Percentiles rank a stretch among this genome's conserved stretches.
phyloP scores from a whole-genome alignment of 176 grass and related monocot genomes.

The Ananas comosus region DNA sequence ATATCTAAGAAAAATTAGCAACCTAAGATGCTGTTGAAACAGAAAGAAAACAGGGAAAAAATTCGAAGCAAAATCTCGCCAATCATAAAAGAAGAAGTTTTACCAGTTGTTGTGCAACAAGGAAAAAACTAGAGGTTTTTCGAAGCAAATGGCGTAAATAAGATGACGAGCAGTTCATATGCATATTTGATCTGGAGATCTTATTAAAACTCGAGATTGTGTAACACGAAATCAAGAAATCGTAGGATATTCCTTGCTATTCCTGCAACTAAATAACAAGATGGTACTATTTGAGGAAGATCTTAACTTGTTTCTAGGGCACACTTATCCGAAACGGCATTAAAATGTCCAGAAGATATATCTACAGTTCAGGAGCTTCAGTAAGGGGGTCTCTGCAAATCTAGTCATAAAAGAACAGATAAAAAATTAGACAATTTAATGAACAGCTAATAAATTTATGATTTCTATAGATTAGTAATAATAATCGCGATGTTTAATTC shows the following conservation, averaged over 20 bases:
- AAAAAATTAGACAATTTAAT: neutral
- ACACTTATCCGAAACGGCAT: neutral
- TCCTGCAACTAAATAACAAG: too few species aligned
- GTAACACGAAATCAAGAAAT: too few species aligned
- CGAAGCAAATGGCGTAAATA: too few species aligned
- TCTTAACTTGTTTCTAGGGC: too few species aligned
- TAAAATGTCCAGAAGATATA: neutral
- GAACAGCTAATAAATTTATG: neutral
- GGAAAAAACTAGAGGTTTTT: too few species aligned
- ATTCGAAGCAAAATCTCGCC: neutral
- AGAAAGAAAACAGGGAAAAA: neutral
- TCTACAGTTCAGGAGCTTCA: neutral
- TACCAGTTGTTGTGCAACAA: too few species aligned
- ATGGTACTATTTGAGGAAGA: too few species aligned
- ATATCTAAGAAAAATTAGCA: neutral
- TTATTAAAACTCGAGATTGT: too few species aligned
- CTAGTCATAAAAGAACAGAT: neutral
- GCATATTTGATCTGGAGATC: too few species aligned
- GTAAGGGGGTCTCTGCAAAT: neutral
- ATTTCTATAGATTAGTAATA: slow-evolving; percentile 4
- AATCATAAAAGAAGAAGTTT: too few species aligned
- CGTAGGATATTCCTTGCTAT: too few species aligned
- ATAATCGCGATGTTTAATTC: neutral
- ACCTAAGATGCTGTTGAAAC: neutral
- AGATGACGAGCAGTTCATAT: too few species aligned